Evolutionary conservation across 2,329 filamentous ascomycete genomes (phyloP).

Genomic region (Ophiostoma quercus): DNA sequence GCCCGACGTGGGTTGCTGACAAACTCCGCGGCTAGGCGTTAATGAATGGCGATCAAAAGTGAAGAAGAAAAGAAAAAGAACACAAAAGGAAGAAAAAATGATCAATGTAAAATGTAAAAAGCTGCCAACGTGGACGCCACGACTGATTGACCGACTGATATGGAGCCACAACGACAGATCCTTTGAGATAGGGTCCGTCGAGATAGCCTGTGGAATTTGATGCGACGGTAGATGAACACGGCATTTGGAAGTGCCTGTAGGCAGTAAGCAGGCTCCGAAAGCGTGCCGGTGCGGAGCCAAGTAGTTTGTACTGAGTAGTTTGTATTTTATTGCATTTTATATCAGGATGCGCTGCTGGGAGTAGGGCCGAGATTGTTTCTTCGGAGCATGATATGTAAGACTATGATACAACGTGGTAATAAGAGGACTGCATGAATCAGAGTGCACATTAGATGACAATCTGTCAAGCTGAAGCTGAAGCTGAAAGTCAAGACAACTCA

Average conservation of each 20-base stretch:
- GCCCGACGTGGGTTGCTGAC: not conserved
- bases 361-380: not conserved
- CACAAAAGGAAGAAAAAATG: not conserved
- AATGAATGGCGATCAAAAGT: not conserved
- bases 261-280: not conserved
- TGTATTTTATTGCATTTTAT: too few species aligned
- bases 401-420: not conserved
- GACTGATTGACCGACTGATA: not conserved
- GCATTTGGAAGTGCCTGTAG: not conserved
- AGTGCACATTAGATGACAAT: not conserved
- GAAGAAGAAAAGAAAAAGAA: not conserved
- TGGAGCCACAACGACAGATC: not conserved
- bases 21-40: not conserved
- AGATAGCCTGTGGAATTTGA: not conserved
- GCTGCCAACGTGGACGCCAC: not conserved
- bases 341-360: not conserved
- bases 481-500: not conserved
- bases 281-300: conserved; percentile 2
- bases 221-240: conserved; percentile 2
- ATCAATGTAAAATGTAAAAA: not conserved
- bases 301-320: not conserved
- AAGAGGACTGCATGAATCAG: not conserved
- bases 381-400: not conserved
- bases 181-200: conserved; percentile 1
- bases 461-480: not conserved